These are phyloP conservation scores for Microcyclospora pomicola DNA, from an alignment of 2,329 filamentous ascomycete genomes.

Conservation along the genomic window DNA sequence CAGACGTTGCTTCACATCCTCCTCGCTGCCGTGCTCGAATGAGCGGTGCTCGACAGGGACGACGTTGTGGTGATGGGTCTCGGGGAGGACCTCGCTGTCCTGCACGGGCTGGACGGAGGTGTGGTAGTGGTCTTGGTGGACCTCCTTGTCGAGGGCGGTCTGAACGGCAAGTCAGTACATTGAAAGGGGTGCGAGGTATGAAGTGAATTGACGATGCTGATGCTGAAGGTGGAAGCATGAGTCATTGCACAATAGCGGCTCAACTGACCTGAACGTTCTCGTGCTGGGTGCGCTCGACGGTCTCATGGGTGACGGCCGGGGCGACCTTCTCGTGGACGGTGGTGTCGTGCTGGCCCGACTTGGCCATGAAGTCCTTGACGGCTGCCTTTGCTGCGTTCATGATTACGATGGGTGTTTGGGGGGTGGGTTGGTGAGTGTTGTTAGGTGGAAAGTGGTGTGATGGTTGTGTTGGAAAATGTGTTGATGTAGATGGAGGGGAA, in stretches of 20 bases:
- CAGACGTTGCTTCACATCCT: conserved; percentile 34
- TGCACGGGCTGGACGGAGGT: conserved; percentile 53
- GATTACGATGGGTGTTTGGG: conserved; percentile 11
- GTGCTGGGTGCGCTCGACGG: conserved; percentile 45
- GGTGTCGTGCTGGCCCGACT: conserved; percentile 54
- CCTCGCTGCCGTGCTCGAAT: conserved; percentile 46
- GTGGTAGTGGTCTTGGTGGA: conserved; percentile 61
- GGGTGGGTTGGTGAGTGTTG: neutral
- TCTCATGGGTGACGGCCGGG: conserved; percentile 47
- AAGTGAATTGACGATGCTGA: conserved; percentile 5
- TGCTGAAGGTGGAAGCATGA: neutral
- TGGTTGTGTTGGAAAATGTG: conserved; percentile 5
- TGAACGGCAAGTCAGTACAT: conserved; percentile 20
- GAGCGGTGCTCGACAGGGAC: conserved; percentile 46
- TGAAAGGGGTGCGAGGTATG: neutral
- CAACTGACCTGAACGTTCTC: conserved; percentile 26
- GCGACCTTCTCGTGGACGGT: conserved; percentile 53
- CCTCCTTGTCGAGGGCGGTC: conserved; percentile 52
- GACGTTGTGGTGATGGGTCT: conserved; percentile 49
- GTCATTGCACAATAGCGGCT: no score
- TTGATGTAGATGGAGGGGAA: neutral
- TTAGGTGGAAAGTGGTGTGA: conserved; percentile 1
- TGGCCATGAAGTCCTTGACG: conserved; percentile 45
- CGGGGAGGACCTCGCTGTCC: conserved; percentile 37
- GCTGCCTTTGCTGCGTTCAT: conserved; percentile 55